Base-by-base conservation (phyloP, 176 grass and related monocot species). In the Lolium rigidum region DNA sequence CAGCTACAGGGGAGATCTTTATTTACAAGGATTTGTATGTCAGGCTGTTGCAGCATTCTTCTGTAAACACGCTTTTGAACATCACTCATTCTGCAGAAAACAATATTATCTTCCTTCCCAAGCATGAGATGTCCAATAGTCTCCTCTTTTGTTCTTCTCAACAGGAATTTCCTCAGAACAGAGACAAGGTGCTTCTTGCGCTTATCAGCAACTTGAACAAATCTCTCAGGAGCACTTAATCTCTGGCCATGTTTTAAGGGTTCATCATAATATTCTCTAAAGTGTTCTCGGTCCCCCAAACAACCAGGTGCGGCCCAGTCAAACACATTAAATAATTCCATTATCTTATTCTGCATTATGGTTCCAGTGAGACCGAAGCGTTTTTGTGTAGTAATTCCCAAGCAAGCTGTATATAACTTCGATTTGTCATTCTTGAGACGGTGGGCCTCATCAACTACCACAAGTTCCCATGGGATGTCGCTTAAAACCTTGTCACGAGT, bases 271-370 rank as follows among this genome's bases (percentile, higher is more conserved):
- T 94, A 98, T 64, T 70, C 91, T 80, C 90, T 82, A 84, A 98
- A 98, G 87, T 98, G 96, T 72, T 98, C 96, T 61, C 90, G 86
- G 54, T 95, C 86, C 41, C 96, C 93, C 79, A 98, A 85, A 65
- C 83, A 95, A 50, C 93, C 96, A 83, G 96, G 96, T 70, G 86
- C 90, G 76, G 94, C 82, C 93, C 93, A 98, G 39, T 98, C 96
- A 91, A 98, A 98, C 22, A 98, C 84, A 92, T 95, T 98, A 90
- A 98, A 95, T 59, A 98, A 90, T 57, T 98, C 96, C 90, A 98
- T 89, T 76, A 95, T 92, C 77, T 89, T 94, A 79, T 98, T 98
- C 71, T 98, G 96, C 91, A 98, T 75, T 89, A 98, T 94, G 47
- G 96, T 98, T 89, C 96, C 96, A 24, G 96, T 98, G 57, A 98